phyloP scores from a whole-genome alignment of 2,329 filamentous ascomycete genomes.

The Xylaria arbuscula region DNA sequence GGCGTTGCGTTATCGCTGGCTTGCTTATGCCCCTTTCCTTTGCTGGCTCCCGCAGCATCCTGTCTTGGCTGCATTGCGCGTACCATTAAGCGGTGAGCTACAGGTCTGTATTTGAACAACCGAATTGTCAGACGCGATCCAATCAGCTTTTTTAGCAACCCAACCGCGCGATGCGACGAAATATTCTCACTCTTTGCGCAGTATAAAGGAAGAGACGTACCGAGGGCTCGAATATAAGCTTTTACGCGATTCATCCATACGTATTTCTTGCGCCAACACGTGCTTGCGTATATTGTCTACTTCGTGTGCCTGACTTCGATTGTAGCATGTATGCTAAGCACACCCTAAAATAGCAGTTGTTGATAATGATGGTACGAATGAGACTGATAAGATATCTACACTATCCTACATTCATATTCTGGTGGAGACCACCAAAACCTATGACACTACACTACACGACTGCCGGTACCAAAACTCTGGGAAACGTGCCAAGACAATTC shows the following conservation, averaged over 20 bases:
- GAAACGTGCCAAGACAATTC: slow-evolving; percentile 29
- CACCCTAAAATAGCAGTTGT: slow-evolving; percentile 16
- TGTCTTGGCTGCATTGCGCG: slow-evolving; percentile 35
- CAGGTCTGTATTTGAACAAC: slow-evolving; percentile 24
- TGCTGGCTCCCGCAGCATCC: slow-evolving; percentile 19
- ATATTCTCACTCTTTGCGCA: background rate
- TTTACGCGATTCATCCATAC: slow-evolving; percentile 1
- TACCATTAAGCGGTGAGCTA: slow-evolving; percentile 36
- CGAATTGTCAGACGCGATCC: slow-evolving; percentile 15
- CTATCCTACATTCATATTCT: slow-evolving; percentile 1
- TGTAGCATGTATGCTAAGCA: background rate
- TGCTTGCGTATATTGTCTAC: background rate
- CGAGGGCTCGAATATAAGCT: slow-evolving; percentile 1
- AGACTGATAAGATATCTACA: background rate
- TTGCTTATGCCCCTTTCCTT: slow-evolving; percentile 14
- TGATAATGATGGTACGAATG: slow-evolving; percentile 1
- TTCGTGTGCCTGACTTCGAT: background rate
- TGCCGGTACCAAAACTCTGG: slow-evolving; percentile 33
- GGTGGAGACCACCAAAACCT: slow-evolving; percentile 20
- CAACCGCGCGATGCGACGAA: slow-evolving; percentile 30
- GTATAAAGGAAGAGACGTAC: background rate
- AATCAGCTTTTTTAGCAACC: slow-evolving; percentile 19
- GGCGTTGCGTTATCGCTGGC: slow-evolving; percentile 1
- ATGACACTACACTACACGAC: slow-evolving; percentile 8
- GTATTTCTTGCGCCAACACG: background rate